Percentiles rank a stretch among this genome's conserved stretches.
Evolutionary conservation across 441 rosid genomes (phyloP).

Genomic region (Mallotus japonicus): DNA sequence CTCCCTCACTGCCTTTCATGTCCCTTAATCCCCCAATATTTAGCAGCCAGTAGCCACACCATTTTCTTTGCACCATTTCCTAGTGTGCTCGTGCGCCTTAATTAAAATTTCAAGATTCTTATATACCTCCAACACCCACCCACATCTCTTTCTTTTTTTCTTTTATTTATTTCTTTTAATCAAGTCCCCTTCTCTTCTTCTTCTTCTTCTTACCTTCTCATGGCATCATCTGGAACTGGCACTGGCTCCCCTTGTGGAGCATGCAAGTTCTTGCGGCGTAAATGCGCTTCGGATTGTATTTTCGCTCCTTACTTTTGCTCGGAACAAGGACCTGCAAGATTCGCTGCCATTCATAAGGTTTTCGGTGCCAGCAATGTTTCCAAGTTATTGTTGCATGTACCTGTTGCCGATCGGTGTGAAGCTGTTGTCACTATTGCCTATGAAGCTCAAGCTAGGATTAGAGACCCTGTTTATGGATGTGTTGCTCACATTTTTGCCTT

Average conservation of each 20-base stretch:
- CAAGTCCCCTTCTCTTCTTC: background rate
- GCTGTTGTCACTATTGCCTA: slow-evolving; percentile 89
- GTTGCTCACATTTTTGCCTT: slow-evolving; percentile 84
- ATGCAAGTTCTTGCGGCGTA: slow-evolving; percentile 85
- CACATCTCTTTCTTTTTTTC: slow-evolving; percentile 16
- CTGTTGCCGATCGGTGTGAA: slow-evolving; percentile 80
- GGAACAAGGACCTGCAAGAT: slow-evolving; percentile 83
- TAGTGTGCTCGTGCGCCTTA: slow-evolving; percentile 64
- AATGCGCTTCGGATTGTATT: slow-evolving; percentile 81
- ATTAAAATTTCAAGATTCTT: slow-evolving; percentile 21
- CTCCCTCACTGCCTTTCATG: slow-evolving; percentile 15
- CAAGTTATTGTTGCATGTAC: slow-evolving; percentile 70
- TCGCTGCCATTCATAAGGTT: slow-evolving; percentile 90
- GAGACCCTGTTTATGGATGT: slow-evolving; percentile 94
- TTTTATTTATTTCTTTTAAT: background rate
- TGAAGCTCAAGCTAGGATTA: slow-evolving; percentile 90
- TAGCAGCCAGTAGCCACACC: slow-evolving; percentile 3
- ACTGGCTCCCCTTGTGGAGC: slow-evolving; percentile 90
- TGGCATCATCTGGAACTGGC: slow-evolving; percentile 54
- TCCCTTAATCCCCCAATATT: slow-evolving; percentile 13
- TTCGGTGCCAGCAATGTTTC: slow-evolving; percentile 95
- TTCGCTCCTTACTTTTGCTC: slow-evolving; percentile 92
- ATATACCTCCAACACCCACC: background rate
- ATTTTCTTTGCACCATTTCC: slow-evolving; percentile 54
- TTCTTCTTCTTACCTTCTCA: slow-evolving; percentile 6